Evolutionary conservation across 345 rosid species (phyloP), one percentile per base, ranked within the genome.

Genomic region (Physaria fendleri): DNA sequence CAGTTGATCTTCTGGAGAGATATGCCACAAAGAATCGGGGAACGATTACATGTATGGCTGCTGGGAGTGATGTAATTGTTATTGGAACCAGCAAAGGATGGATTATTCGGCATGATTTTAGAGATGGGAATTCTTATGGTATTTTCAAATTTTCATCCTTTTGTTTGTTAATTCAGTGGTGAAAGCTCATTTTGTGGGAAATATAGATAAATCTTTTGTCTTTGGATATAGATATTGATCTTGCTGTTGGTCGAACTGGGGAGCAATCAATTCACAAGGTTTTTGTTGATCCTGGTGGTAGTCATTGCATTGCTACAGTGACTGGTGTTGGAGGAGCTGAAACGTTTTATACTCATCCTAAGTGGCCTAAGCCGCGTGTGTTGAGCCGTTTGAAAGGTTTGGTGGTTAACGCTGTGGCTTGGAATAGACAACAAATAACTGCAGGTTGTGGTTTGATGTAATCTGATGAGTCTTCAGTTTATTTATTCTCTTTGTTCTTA

Each of bases 221-320:
- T 59, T 48, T 30, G 38, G 35, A 11, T 49, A 2, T 68, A 93
- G 99, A 93, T 65, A 77, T 83, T 65, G 99, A 93, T 85, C 85
- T 93, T 18, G 83, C 95, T 18, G 82, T 35, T 29, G 99, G 92
- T 37, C 77, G 97, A 65, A 71, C 84, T 53, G 99, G 96, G 25
- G 99, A 93, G 69, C 95, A 83, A 75, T 85, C 92, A 1, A 74
- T 93, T 48, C 97, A 87, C 75, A 81, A 80, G 74, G 95, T 87
- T 67, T 93, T 89, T 71, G 92, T 89, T 52, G 97, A 93, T 75
- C 99, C 99, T 47, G 97, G 97, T 9, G 99, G 99, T 22, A 83
- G 96, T 69, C 99, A 93, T 43, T 93, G 99, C 56, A 75, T 93
- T 62, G 88, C 95, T 40, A 87, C 92, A 5, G 80, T 93, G 0